These are phyloP conservation scores for Teunomyces aglyptinius DNA, from an alignment of 805 yeast species.

Conservation along the genomic window DNA sequence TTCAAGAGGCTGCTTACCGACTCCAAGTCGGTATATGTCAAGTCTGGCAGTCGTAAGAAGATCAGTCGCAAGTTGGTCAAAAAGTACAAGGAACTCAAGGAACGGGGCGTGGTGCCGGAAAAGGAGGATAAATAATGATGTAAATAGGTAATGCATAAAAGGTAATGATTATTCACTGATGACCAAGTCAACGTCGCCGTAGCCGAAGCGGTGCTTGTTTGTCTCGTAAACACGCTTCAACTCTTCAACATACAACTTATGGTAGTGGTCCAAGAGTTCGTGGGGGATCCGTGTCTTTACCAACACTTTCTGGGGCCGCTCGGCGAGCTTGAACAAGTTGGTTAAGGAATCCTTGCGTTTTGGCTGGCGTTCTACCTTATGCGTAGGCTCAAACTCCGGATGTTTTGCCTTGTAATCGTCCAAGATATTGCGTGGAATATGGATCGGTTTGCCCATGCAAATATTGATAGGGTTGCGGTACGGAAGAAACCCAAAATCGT, in stretches of 20 bases:
- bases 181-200: slow-evolving; percentile 47
- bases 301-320: slow-evolving; percentile 12
- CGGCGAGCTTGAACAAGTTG: slow-evolving; percentile 25
- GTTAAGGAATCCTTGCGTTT: slow-evolving; percentile 24
- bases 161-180: slow-evolving; percentile 39
- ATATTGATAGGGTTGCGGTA: slow-evolving; percentile 76
- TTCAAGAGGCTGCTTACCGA: slow-evolving; percentile 18
- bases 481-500: slow-evolving; percentile 89
- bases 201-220: slow-evolving; percentile 56
- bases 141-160: not conserved
- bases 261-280: slow-evolving; percentile 62
- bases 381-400: slow-evolving; percentile 24
- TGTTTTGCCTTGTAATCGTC: slow-evolving; percentile 30
- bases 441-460: slow-evolving; percentile 69
- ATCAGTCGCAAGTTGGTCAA: slow-evolving; percentile 34
- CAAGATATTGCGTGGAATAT: slow-evolving; percentile 45
- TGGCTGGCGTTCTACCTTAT: not conserved
- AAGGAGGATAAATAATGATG: slow-evolving; percentile 5
- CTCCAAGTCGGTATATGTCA: slow-evolving; percentile 25
- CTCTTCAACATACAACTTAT: slow-evolving; percentile 63
- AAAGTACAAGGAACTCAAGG: slow-evolving; percentile 30
- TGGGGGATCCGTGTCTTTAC: slow-evolving; percentile 33
- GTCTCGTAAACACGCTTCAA: slow-evolving; percentile 62
- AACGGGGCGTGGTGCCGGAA: slow-evolving; percentile 24
- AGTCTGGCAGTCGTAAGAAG: slow-evolving; percentile 29